Evolutionary conservation across 2,329 filamentous ascomycete genomes (phyloP).

Genomic region (Colletotrichum graminicola): DNA sequence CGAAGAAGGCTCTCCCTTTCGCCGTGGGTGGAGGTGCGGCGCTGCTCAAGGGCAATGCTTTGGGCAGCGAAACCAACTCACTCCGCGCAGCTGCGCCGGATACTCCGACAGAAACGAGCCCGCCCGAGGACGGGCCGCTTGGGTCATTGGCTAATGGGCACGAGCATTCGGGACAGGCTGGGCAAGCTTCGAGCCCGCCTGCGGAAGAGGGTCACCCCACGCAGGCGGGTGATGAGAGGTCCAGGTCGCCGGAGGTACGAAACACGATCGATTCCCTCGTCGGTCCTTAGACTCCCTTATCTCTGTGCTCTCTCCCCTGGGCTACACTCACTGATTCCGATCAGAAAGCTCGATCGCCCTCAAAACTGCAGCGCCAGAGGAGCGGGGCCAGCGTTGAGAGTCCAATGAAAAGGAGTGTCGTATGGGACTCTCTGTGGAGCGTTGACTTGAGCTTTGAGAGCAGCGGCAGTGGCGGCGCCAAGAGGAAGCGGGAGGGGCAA

Average conservation of each 20-base stretch:
- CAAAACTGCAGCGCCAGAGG: slow-evolving; percentile 55
- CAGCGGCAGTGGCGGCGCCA: slow-evolving; percentile 40
- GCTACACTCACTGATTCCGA: slow-evolving; percentile 49
- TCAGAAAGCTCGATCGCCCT: slow-evolving; percentile 37
- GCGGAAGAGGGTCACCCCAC: slow-evolving; percentile 29
- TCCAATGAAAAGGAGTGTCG: slow-evolving; percentile 63
- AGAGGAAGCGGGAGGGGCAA: slow-evolving; percentile 19
- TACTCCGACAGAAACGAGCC: slow-evolving; percentile 56
- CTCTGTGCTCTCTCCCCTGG: slow-evolving; percentile 42
- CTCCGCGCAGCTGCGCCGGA: slow-evolving; percentile 63
- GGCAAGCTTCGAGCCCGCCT: slow-evolving; percentile 22
- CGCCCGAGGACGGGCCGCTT: slow-evolving; percentile 52
- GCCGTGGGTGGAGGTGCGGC: slow-evolving; percentile 54
- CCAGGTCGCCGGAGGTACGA: slow-evolving; percentile 63
- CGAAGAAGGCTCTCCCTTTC: slow-evolving; percentile 78
- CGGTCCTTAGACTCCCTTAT: slow-evolving; percentile 54
- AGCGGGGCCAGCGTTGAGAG: slow-evolving; percentile 53
- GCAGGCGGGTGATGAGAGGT: slow-evolving; percentile 34
- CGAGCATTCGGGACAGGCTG: slow-evolving; percentile 23
- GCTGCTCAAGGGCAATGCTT: slow-evolving; percentile 62
- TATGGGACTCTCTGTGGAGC: slow-evolving; percentile 74
- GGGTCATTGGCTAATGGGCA: slow-evolving; percentile 22
- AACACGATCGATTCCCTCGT: slow-evolving; percentile 63
- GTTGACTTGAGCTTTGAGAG: slow-evolving; percentile 69
- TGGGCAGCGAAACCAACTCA: slow-evolving; percentile 71